Evolutionary conservation across 768 basidiomycete genomes (phyloP).

Genomic region (Kwoniella sp.): DNA sequence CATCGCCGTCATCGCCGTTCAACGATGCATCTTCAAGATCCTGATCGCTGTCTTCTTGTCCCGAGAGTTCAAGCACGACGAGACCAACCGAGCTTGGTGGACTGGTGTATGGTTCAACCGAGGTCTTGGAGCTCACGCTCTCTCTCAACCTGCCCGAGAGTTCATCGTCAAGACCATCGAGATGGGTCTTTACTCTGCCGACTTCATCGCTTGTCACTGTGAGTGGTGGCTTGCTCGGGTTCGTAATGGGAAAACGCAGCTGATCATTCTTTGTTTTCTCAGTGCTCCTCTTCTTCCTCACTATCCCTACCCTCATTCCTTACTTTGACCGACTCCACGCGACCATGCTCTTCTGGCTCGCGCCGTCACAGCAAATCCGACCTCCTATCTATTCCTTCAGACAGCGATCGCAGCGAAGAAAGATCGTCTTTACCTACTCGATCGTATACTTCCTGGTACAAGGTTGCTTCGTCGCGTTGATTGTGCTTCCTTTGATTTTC

Average conservation of each 20-base stretch:
- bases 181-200: conserved; percentile 90
- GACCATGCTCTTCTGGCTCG: conserved; percentile 88
- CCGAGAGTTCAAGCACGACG: conserved; percentile 98
- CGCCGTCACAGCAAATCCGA: conserved; percentile 55
- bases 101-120: conserved; percentile 88
- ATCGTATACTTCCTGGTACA: conserved; percentile 72
- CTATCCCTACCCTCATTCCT: conserved; percentile 82
- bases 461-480: conserved; percentile 70
- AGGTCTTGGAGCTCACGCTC: conserved; percentile 82
- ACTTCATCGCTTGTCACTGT: conserved; percentile 65
- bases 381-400: conserved; percentile 85
- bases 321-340: conserved; percentile 91
- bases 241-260: too few species aligned
- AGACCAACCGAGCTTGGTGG: conserved; percentile 99
- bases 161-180: conserved; percentile 98
- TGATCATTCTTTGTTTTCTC: conserved; percentile 15
- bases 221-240: conserved; percentile 17
- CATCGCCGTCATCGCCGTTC: conserved; percentile 81
- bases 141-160: conserved; percentile 98
- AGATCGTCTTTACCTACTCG: conserved; percentile 74
- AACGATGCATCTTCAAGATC: conserved; percentile 89
- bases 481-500: conserved; percentile 62
- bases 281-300: conserved; percentile 83
- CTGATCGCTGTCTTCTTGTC: conserved; percentile 91
- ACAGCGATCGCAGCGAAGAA: conserved; percentile 83